Conservation (phyloP, 208 protist genomes). For the Herpetomonas tarakana region DNA sequence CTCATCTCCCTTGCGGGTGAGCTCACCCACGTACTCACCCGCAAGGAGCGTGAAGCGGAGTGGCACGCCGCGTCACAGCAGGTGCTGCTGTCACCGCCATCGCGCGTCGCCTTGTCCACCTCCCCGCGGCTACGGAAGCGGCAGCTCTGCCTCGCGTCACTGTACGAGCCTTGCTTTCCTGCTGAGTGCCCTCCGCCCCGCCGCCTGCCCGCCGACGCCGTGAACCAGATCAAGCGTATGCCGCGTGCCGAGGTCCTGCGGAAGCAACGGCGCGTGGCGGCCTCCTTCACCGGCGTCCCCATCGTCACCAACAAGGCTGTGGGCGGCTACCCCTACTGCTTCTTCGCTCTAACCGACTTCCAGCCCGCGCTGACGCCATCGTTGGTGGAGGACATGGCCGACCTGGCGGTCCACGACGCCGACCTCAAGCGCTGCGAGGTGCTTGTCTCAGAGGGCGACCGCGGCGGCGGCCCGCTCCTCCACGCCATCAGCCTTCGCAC, state of each 20-base stretch:
- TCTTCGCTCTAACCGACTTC: slow-evolving; percentile 41
- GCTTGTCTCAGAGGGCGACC: slow-evolving; percentile 38
- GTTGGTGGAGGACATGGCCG: slow-evolving; percentile 47
- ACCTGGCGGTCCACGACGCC: slow-evolving; percentile 21
- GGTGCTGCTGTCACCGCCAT: not conserved
- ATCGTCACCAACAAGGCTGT: slow-evolving; percentile 17
- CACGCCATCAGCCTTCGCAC: slow-evolving; percentile 28
- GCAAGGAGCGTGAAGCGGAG: not conserved
- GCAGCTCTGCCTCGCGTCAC: not conserved
- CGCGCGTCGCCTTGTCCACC: too few relatives aligned
- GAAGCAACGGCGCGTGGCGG: slow-evolving; percentile 11
- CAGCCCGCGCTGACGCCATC: slow-evolving; percentile 23
- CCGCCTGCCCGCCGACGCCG: slow-evolving; percentile 6
- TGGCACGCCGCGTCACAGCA: not conserved
- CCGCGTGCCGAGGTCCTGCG: slow-evolving; percentile 10
- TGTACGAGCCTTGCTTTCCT: slow-evolving; percentile 1
- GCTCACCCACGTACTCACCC: slow-evolving; percentile 1
- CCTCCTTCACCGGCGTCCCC: slow-evolving; percentile 23
- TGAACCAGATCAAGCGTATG: slow-evolving; percentile 12
- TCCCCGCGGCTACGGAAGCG: too few relatives aligned
- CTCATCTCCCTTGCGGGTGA: slow-evolving; percentile 9
- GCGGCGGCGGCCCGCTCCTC: slow-evolving; percentile 30
- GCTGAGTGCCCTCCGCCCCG: slow-evolving; percentile 7
- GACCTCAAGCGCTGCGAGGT: slow-evolving; percentile 21
- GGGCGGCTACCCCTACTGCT: slow-evolving; percentile 28